Conservation (phyloP, 805 yeast species). For the Zygosaccharomyces kombuchaensis region DNA sequence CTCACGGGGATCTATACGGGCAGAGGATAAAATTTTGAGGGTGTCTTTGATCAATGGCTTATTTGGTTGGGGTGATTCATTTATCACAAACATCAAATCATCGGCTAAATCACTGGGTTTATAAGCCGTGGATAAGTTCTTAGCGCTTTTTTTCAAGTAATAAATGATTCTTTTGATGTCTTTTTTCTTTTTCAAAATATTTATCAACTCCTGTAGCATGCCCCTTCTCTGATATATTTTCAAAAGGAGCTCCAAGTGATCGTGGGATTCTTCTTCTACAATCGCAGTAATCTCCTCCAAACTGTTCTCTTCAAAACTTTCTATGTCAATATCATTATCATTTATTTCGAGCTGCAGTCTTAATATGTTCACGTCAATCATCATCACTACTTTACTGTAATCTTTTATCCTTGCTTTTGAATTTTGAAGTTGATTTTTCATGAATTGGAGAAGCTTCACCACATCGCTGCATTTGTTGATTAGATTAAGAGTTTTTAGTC, state of each 20-base stretch:
- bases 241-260: slow-evolving; percentile 10
- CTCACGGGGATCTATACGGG: slow-evolving; percentile 13
- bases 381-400: slow-evolving; percentile 19
- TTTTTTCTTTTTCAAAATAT: slow-evolving; percentile 11
- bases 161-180: slow-evolving; percentile 7
- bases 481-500: slow-evolving; percentile 26
- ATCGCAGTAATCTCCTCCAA: slow-evolving; percentile 17
- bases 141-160: slow-evolving; percentile 11
- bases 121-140: slow-evolving; percentile 15
- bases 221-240: slow-evolving; percentile 16
- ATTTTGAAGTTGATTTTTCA: slow-evolving; percentile 7
- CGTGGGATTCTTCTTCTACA: slow-evolving; percentile 7
- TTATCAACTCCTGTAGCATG: slow-evolving; percentile 14
- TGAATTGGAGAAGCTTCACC: slow-evolving; percentile 7
- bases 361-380: slow-evolving; percentile 27
- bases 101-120: slow-evolving; percentile 7
- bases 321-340: slow-evolving; percentile 11
- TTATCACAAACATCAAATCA: slow-evolving; percentile 19
- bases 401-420: slow-evolving; percentile 11
- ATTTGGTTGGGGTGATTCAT: slow-evolving; percentile 2
- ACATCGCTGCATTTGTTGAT: slow-evolving; percentile 22
- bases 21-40: slow-evolving; percentile 11
- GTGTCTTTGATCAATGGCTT: slow-evolving; percentile 5
- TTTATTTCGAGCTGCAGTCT: slow-evolving; percentile 2
- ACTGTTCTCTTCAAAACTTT: slow-evolving; percentile 17